Percentiles rank a stretch among this genome's conserved stretches.
phyloP scores from a whole-genome alignment of 208 protist species.

The Crithidia fasciculata region DNA sequence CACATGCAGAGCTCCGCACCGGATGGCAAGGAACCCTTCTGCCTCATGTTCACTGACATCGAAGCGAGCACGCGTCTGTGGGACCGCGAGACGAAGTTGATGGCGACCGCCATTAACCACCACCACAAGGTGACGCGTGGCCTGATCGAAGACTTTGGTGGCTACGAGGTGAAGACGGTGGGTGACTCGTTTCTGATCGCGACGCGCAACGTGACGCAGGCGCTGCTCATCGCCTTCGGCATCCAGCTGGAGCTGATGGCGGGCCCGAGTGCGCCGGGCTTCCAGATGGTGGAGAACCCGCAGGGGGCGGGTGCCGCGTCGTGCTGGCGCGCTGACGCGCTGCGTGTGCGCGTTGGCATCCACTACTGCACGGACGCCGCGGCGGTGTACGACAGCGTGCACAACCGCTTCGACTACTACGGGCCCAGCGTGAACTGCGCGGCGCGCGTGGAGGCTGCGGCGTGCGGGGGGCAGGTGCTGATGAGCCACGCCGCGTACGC shows the following conservation, averaged over 20 bases:
- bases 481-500: constrained; percentile 10
- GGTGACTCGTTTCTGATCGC: constrained; percentile 74
- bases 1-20: constrained; percentile 1
- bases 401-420: constrained; percentile 79
- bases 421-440: constrained; percentile 39
- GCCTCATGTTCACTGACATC: constrained; percentile 65
- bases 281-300: constrained; percentile 31
- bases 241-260: constrained; percentile 21
- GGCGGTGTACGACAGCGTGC: constrained; percentile 44
- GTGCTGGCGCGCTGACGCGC: constrained; percentile 28
- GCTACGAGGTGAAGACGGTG: constrained; percentile 67
- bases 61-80: constrained; percentile 62
- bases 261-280: constrained; percentile 6
- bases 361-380: constrained; percentile 49
- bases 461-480: constrained; percentile 9
- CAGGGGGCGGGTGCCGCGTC: constrained; percentile 37
- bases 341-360: constrained; percentile 49
- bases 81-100: constrained; percentile 37
- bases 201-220: constrained; percentile 1
- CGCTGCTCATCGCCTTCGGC: constrained; percentile 19
- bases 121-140: constrained; percentile 60
- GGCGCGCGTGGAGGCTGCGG: constrained; percentile 18
- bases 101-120: constrained; percentile 38
- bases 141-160: constrained; percentile 45
- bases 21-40: constrained; percentile 21